Conservation (phyloP, 345 rosid genomes). For the Linum tenue region DNA sequence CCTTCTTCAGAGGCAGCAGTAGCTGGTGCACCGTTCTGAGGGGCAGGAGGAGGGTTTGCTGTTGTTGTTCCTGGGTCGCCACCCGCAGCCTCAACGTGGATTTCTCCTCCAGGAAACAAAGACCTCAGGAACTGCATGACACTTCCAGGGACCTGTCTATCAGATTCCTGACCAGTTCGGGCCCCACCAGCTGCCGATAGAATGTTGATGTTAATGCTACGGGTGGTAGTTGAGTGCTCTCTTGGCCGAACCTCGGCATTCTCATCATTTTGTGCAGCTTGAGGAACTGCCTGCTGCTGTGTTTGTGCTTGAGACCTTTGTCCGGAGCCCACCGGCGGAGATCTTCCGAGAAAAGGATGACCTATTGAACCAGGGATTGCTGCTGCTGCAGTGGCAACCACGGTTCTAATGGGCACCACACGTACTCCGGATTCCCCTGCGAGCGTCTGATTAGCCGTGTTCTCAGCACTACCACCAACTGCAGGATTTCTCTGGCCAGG, state of each 20-base stretch:
- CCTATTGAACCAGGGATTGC: conserved; percentile 45
- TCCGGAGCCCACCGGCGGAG: conserved; percentile 37
- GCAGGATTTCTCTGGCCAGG: conserved; percentile 29
- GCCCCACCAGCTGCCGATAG: conserved; percentile 32
- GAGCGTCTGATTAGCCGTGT: conserved; percentile 25
- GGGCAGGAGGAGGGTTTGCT: conserved; percentile 11
- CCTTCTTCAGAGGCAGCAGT: conserved; percentile 15
- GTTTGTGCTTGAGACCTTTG: conserved; percentile 33
- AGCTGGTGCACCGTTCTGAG: conserved; percentile 23
- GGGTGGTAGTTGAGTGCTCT: conserved; percentile 8
- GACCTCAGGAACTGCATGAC: conserved; percentile 42
- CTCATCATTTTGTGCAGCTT: conserved; percentile 15
- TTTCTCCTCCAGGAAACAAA: conserved; percentile 51
- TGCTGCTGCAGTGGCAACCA: conserved; percentile 28
- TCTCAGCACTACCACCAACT: conserved; percentile 26
- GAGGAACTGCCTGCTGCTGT: conserved; percentile 14
- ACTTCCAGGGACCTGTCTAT: conserved; percentile 32
- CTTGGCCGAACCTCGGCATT: conserved; percentile 24
- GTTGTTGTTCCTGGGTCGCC: conserved; percentile 18
- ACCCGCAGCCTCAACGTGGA: conserved; percentile 32
- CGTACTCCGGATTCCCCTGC: conserved; percentile 52
- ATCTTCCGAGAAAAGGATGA: conserved; percentile 46
- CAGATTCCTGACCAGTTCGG: conserved; percentile 38
- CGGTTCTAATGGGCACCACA: conserved; percentile 52
- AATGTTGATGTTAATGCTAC: conserved; percentile 30